Evolutionary conservation across 129 eudicot genomes (phyloP).

Genomic region (Flaveria robusta): DNA sequence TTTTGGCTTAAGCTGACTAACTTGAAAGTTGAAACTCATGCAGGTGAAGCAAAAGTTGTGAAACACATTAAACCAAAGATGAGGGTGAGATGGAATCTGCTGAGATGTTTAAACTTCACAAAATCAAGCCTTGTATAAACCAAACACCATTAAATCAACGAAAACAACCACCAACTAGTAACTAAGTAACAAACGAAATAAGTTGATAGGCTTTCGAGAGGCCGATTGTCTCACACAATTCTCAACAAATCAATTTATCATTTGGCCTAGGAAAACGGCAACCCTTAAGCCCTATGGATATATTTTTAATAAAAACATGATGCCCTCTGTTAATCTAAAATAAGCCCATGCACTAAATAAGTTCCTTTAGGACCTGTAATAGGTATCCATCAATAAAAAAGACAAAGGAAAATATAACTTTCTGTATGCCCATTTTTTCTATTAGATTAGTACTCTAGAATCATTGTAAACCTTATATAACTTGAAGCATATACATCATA

Average conservation of each 20-base stretch:
- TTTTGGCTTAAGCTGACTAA: neutral
- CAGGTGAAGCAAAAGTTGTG: neutral
- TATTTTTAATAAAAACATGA: neutral
- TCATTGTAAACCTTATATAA: neutral
- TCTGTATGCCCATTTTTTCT: neutral
- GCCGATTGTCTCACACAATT: neutral
- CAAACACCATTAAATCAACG: neutral
- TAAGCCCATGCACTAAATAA: neutral
- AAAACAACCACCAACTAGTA: neutral
- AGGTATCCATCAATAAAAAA: neutral
- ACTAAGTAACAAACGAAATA: neutral
- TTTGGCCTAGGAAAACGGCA: neutral
- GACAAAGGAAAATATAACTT: neutral
- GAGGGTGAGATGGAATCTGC: neutral
- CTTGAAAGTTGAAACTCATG: neutral
- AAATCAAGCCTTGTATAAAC: neutral
- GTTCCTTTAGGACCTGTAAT: neutral
- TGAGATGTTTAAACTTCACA: neutral
- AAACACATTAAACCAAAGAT: neutral
- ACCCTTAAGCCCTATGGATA: neutral
- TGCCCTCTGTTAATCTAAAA: neutral
- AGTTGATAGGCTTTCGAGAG: neutral
- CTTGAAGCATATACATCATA: neutral
- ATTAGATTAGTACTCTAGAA: neutral
- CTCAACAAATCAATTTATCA: neutral